These are phyloP conservation scores for Diospyros kaki DNA, from an alignment of 148 eudicot genomes.

Conservation along the genomic window DNA sequence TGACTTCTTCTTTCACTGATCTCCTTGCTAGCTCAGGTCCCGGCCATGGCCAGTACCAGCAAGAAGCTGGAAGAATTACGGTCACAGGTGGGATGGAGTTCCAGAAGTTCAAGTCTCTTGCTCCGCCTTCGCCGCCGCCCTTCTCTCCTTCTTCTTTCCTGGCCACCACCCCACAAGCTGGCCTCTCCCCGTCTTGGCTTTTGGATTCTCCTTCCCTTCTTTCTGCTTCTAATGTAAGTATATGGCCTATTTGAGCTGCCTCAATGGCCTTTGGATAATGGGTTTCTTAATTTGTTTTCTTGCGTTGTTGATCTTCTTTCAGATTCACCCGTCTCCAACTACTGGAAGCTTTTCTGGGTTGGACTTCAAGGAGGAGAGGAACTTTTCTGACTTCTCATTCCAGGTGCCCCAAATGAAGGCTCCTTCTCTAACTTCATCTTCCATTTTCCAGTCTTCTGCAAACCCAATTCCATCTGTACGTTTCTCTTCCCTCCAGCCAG, in stretches of 20 bases:
- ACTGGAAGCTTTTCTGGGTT: conserved; percentile 52
- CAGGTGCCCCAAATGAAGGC: conserved; percentile 30
- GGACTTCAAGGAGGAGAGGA: conserved; percentile 29
- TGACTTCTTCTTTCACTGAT: conserved; percentile 55
- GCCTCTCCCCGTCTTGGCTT: conserved; percentile 63
- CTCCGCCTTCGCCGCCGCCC: conserved; percentile 48
- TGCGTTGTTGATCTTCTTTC: conserved; percentile 11
- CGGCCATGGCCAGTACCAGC: background rate
- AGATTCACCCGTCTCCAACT: conserved; percentile 67
- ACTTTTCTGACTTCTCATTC: conserved; percentile 49
- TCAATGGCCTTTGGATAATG: background rate
- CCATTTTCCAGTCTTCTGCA: conserved; percentile 23
- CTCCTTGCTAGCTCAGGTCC: conserved; percentile 37
- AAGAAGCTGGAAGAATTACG: background rate
- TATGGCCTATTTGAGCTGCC: background rate
- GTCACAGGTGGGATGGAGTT: conserved; percentile 23
- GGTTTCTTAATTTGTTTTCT: background rate
- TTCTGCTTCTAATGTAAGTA: conserved; percentile 40
- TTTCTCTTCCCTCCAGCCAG: background rate
- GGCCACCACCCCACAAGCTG: conserved; percentile 31
- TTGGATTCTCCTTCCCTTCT: conserved; percentile 72
- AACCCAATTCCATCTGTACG: conserved; percentile 29
- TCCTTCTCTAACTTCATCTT: conserved; percentile 17
- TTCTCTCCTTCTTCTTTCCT: conserved; percentile 41
- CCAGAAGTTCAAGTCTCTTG: conserved; percentile 52